Evolutionary conservation across 169 alveolate genomes (phyloP).

Genomic region (Plasmodium cynomolgi): DNA sequence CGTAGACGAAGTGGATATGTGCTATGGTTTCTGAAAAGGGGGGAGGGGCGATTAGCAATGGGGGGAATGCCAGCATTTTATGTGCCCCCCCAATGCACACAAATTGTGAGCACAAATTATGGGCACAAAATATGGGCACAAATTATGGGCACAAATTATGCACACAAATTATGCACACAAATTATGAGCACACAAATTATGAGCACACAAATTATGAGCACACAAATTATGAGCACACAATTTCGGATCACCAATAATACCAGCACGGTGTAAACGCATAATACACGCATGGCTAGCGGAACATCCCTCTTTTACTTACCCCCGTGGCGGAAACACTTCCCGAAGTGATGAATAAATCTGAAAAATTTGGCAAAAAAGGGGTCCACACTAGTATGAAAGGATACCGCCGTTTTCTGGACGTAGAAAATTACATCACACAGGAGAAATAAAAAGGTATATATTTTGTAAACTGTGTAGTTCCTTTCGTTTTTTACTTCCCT

Average conservation of each 20-base stretch:
- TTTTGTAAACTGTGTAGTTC: background rate
- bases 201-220: too few species aligned
- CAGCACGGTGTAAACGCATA: background rate
- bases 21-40: background rate
- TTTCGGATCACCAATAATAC: background rate
- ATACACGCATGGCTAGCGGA: background rate
- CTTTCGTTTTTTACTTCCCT: slow-evolving; percentile 7
- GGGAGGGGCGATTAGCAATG: too few species aligned
- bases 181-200: too few species aligned
- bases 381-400: slow-evolving; percentile 9
- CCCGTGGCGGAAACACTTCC: background rate
- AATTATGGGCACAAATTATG: background rate
- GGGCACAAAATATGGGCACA: too few species aligned
- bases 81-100: too few species aligned
- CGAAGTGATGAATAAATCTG: background rate
- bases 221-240: too few species aligned
- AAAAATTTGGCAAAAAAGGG: background rate
- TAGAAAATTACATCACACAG: slow-evolving; percentile 1
- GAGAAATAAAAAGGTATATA: background rate
- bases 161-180: background rate
- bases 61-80: too few species aligned
- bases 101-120: background rate
- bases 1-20: slow-evolving; percentile 2
- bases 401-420: background rate
- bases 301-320: background rate